A percentile compares a stretch with the other conserved stretches of the same genome.
Evolutionary conservation across 192 early-diverging fungal species (phyloP).

Genomic region (Coemansia sp.): DNA sequence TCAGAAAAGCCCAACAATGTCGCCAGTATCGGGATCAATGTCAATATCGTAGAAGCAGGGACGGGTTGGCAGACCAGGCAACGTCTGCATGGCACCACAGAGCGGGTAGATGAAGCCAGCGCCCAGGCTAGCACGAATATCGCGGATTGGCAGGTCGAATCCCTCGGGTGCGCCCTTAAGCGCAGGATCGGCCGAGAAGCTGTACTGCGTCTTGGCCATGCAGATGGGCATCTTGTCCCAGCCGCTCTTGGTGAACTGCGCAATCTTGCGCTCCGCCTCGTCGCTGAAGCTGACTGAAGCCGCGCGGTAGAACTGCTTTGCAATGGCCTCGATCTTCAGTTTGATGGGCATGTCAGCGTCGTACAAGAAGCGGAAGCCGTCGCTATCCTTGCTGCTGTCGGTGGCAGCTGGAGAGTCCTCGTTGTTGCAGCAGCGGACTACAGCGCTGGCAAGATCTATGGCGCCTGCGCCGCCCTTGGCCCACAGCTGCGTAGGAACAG

Average conservation of each 20-base stretch:
- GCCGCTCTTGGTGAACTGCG: conserved; percentile 81
- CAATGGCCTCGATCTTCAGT: conserved; percentile 92
- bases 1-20: conserved; percentile 88
- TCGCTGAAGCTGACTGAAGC: conserved; percentile 85
- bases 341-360: conserved; percentile 76
- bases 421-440: conserved; percentile 69
- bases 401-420: conserved; percentile 10
- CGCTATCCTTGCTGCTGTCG: conserved; percentile 6
- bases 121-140: conserved; percentile 92
- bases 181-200: conserved; percentile 88
- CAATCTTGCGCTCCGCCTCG: conserved; percentile 85
- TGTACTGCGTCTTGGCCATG: conserved; percentile 99
- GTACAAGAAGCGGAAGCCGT: conserved; percentile 86
- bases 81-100: conserved; percentile 95
- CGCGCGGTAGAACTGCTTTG: conserved; percentile 93
- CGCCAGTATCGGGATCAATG: conserved; percentile 80
- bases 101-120: conserved; percentile 98
- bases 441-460: conserved; percentile 81
- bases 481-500: conserved; percentile 92
- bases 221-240: conserved; percentile 92
- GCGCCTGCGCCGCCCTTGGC: conserved; percentile 92
- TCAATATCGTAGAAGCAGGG: conserved; percentile 98
- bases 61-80: conserved; percentile 95
- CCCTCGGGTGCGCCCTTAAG: conserved; percentile 91
- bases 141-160: conserved; percentile 91